Conservation (phyloP, 495 filamentous ascomycete genomes). For the Penicillium bovifimosum region DNA sequence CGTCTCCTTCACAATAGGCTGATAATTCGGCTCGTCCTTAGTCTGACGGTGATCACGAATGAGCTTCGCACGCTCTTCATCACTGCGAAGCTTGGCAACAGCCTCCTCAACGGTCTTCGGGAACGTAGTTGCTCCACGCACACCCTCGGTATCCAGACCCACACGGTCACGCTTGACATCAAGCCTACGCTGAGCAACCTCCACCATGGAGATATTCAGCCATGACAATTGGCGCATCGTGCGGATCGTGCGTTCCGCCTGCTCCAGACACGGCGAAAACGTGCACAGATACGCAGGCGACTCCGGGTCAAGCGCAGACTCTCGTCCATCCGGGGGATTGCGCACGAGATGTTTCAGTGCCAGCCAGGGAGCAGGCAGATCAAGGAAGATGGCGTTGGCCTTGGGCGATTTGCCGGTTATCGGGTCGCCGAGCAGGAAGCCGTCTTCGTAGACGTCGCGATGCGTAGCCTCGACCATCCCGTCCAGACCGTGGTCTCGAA, state of each 20-base stretch:
- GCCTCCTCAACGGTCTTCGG: slow-evolving; percentile 74
- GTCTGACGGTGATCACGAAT: slow-evolving; percentile 40
- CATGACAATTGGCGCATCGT: slow-evolving; percentile 73
- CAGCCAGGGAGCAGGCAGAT: slow-evolving; percentile 89
- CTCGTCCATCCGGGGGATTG: slow-evolving; percentile 31
- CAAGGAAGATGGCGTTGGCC: slow-evolving; percentile 82
- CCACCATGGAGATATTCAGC: slow-evolving; percentile 90
- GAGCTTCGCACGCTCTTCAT: slow-evolving; percentile 59
- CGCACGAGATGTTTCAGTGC: slow-evolving; percentile 81
- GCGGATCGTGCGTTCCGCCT: slow-evolving; percentile 78
- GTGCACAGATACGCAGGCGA: slow-evolving; percentile 73
- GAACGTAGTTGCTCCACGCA: slow-evolving; percentile 53
- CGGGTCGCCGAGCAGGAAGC: slow-evolving; percentile 59
- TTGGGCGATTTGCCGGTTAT: slow-evolving; percentile 49
- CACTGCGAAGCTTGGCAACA: slow-evolving; percentile 58
- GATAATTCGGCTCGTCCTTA: background rate
- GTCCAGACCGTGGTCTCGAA: slow-evolving; percentile 66
- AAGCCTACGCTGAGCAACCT: slow-evolving; percentile 68
- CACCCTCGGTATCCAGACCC: slow-evolving; percentile 55
- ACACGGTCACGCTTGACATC: slow-evolving; percentile 79
- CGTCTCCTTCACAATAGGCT: background rate
- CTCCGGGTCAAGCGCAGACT: slow-evolving; percentile 64
- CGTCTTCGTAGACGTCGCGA: slow-evolving; percentile 84
- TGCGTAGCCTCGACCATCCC: slow-evolving; percentile 75
- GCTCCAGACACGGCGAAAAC: slow-evolving; percentile 95